Conservation (phyloP, 768 basidiomycete genomes). For the Xerocomellus amylosporus region DNA sequence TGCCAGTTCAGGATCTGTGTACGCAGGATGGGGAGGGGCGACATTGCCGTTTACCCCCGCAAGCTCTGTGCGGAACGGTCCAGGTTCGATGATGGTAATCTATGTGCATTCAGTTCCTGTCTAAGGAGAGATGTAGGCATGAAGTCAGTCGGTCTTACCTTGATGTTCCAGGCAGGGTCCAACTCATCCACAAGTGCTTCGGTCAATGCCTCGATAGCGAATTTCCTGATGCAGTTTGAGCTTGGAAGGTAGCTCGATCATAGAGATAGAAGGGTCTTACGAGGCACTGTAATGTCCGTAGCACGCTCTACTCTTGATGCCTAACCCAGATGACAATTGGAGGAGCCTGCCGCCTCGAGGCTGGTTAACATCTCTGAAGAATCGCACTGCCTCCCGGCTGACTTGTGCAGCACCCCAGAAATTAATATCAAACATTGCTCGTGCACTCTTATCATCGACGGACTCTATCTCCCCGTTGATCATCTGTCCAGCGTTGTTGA, state of each 20-base stretch:
- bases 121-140: background rate
- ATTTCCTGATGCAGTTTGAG: constrained; percentile 8
- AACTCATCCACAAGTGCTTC: constrained; percentile 17
- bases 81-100: constrained; percentile 25
- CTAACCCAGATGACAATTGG: constrained; percentile 33
- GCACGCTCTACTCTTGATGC: constrained; percentile 7
- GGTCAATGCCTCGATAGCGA: constrained; percentile 29
- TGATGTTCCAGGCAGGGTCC: constrained; percentile 21
- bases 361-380: constrained; percentile 38
- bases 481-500: constrained; percentile 37
- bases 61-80: constrained; percentile 14
- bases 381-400: constrained; percentile 30
- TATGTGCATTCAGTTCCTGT: background rate
- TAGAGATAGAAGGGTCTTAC: constrained; percentile 20
- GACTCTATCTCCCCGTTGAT: constrained; percentile 35
- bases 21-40: constrained; percentile 14
- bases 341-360: constrained; percentile 36
- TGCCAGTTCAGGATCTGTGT: constrained; percentile 11
- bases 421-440: constrained; percentile 38
- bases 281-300: constrained; percentile 26
- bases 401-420: constrained; percentile 34
- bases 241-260: background rate
- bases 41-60: background rate
- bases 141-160: background rate
- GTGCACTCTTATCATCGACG: constrained; percentile 29